phyloP scores from a whole-genome alignment of 306 rosid genomes.

The Cucurbita argyrosperma region DNA sequence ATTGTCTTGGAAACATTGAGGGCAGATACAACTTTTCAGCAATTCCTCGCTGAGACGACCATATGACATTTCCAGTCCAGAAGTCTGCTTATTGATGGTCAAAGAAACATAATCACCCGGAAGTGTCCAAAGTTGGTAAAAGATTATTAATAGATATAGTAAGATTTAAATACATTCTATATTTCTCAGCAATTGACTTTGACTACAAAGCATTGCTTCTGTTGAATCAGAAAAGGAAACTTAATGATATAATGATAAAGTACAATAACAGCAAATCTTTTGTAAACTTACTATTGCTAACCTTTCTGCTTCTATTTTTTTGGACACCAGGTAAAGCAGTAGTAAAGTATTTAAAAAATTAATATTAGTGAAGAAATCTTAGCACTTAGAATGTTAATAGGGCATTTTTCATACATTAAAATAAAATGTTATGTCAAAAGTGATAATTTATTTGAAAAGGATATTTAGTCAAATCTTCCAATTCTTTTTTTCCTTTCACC shows the following conservation, averaged over 20 bases:
- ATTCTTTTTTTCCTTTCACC: slow-evolving; percentile 21
- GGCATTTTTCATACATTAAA: background rate
- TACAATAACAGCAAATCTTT: background rate
- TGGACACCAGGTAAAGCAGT: too few species aligned
- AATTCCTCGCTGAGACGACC: slow-evolving; percentile 49
- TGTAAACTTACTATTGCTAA: background rate
- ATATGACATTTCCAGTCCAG: slow-evolving; percentile 36
- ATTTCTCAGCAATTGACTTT: background rate
- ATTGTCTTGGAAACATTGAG: slow-evolving; percentile 55
- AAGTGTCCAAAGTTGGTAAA: background rate
- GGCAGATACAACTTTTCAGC: slow-evolving; percentile 56
- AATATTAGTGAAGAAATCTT: background rate
- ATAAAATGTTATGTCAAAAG: background rate
- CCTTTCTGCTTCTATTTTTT: too few species aligned
- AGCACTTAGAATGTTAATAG: background rate
- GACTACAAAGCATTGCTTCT: background rate
- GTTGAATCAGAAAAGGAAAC: background rate
- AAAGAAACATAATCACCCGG: slow-evolving; percentile 5
- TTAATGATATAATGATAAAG: background rate
- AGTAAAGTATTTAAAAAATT: background rate
- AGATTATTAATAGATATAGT: background rate
- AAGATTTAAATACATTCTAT: background rate
- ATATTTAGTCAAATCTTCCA: slow-evolving; percentile 47
- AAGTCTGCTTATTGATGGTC: slow-evolving; percentile 50
- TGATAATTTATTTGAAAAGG: slow-evolving; percentile 19